Evolutionary conservation across 306 rosid species (phyloP).

Genomic region (Urtica urens): DNA sequence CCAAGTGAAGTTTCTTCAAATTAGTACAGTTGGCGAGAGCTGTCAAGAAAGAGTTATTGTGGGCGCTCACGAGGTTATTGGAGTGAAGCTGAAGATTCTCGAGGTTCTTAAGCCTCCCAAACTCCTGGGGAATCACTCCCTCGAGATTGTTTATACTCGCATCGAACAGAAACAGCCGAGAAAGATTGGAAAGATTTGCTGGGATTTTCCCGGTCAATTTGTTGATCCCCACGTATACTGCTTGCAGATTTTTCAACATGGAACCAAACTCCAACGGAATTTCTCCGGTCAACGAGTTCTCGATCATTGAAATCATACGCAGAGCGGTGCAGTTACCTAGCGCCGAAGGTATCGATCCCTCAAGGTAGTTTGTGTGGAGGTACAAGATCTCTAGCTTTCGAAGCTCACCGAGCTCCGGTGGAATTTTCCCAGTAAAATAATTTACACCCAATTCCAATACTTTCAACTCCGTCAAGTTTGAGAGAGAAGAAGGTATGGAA

Average conservation of each 20-base stretch:
- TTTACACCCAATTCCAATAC: slow-evolving; percentile 3
- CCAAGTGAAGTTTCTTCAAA: slow-evolving; percentile 17
- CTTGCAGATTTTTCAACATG: slow-evolving; percentile 16
- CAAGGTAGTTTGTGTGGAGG: slow-evolving; percentile 6
- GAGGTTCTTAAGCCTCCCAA: slow-evolving; percentile 16
- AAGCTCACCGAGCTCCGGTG: slow-evolving; percentile 17
- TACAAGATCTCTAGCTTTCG: slow-evolving; percentile 14
- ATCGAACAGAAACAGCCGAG: slow-evolving; percentile 22
- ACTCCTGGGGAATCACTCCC: slow-evolving; percentile 17
- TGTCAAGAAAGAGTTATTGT: slow-evolving; percentile 17
- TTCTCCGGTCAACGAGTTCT: slow-evolving; percentile 13
- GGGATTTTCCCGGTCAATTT: slow-evolving; percentile 21
- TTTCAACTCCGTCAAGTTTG: slow-evolving; percentile 18
- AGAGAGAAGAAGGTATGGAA: slow-evolving; percentile 10
- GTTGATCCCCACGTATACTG: background rate
- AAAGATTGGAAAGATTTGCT: slow-evolving; percentile 19
- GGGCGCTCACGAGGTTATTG: slow-evolving; percentile 12
- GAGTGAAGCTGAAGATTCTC: slow-evolving; percentile 20
- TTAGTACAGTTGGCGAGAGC: slow-evolving; percentile 18
- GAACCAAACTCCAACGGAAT: slow-evolving; percentile 14
- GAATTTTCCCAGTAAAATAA: slow-evolving; percentile 17
- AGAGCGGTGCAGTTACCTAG: slow-evolving; percentile 21
- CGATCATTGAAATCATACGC: slow-evolving; percentile 2
- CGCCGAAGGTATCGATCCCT: slow-evolving; percentile 13
- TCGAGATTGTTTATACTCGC: slow-evolving; percentile 8